Evolutionary conservation across 83 land plant genomes (phyloP).

Genomic region (Thuja plicata): DNA sequence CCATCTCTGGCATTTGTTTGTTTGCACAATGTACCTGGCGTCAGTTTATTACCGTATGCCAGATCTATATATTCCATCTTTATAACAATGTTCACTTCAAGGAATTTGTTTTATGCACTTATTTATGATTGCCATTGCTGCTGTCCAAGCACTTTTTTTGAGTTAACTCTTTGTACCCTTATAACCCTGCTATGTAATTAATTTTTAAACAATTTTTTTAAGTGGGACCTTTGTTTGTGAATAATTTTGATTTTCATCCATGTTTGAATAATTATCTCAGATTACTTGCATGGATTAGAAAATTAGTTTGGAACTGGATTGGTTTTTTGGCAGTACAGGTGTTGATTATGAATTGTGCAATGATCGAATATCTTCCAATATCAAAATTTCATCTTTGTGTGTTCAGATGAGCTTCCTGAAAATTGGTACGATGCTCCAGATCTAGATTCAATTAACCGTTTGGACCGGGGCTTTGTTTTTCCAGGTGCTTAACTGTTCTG

Average conservation of each 20-base stretch:
- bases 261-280: not conserved
- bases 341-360: not conserved
- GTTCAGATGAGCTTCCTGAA: conserved; percentile 54
- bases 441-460: conserved; percentile 35
- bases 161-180: not conserved
- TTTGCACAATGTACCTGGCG: not conserved
- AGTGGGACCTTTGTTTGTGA: not conserved
- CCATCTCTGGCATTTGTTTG: not conserved
- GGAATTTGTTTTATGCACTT: not conserved
- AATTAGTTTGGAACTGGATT: not conserved
- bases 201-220: not conserved
- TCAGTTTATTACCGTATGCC: not conserved
- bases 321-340: not conserved
- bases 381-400: not conserved
- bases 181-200: not conserved
- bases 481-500: conserved; percentile 37
- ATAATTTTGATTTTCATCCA: not conserved
- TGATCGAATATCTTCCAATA: not conserved
- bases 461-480: conserved; percentile 70
- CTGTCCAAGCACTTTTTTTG: not conserved
- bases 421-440: conserved; percentile 51
- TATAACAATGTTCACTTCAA: not conserved
- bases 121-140: not conserved
- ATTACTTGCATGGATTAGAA: not conserved
- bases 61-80: not conserved